A percentile compares a stretch with the other conserved stretches of the same genome.
Evolutionary conservation across 2,329 filamentous ascomycete species (phyloP).

Genomic region (Colletotrichum horii): DNA sequence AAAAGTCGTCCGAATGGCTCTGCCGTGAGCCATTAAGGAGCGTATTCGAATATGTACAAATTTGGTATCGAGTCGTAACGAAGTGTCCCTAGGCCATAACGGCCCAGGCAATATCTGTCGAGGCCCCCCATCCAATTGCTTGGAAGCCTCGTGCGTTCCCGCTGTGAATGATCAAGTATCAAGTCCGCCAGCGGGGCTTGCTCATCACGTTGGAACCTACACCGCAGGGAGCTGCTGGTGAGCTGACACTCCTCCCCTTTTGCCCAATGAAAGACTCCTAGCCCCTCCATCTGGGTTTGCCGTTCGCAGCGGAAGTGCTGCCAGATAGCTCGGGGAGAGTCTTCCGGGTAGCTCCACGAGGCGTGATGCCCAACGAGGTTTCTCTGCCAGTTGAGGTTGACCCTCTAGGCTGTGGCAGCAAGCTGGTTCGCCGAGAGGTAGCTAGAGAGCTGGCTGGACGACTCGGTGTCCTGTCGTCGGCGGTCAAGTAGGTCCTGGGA

Average conservation of each 20-base stretch:
- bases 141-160: neutral
- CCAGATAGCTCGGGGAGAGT: conserved; percentile 31
- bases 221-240: neutral
- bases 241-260: neutral
- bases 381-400: conserved; percentile 46
- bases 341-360: conserved; percentile 49
- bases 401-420: conserved; percentile 55
- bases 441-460: conserved; percentile 65
- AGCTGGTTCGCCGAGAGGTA: conserved; percentile 53
- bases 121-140: neutral
- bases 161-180: neutral
- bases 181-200: conserved; percentile 20
- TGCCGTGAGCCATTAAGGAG: conserved; percentile 9
- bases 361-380: conserved; percentile 50
- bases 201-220: neutral
- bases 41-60: conserved; percentile 15
- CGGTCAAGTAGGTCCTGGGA: conserved; percentile 36
- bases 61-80: neutral
- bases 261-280: conserved; percentile 24
- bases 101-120: neutral
- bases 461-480: conserved; percentile 34
- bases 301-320: conserved; percentile 32
- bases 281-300: conserved; percentile 56
- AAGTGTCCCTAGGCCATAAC: neutral
- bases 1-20: conserved; percentile 4